Conservation (phyloP, 2,329 filamentous ascomycete species). For the Sporothrix pallida region DNA sequence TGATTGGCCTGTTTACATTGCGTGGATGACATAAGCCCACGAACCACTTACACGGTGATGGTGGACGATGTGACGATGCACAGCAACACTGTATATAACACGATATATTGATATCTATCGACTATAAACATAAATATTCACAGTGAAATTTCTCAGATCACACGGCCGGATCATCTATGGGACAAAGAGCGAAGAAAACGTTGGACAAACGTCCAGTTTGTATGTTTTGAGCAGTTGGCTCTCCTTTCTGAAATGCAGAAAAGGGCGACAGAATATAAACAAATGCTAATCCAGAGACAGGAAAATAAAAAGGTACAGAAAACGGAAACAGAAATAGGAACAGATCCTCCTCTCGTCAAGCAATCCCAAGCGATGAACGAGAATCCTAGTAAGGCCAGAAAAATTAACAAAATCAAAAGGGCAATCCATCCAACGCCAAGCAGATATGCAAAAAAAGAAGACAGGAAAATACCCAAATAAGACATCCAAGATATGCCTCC, state of each 20-base stretch:
- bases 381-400: neutral
- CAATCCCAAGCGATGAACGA: conserved; percentile 14
- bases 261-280: neutral
- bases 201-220: neutral
- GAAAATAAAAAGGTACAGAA: neutral
- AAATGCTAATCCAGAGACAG: neutral
- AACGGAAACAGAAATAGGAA: neutral
- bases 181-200: neutral
- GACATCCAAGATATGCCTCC: conserved; percentile 17
- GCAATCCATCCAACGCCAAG: conserved; percentile 25
- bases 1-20: neutral
- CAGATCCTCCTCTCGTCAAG: conserved; percentile 13
- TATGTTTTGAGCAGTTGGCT: neutral
- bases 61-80: neutral
- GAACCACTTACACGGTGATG: neutral
- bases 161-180: neutral
- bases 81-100: neutral
- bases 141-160: neutral
- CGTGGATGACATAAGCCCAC: neutral
- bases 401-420: neutral
- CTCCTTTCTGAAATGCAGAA: conserved; percentile 9
- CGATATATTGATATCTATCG: too few relatives aligned
- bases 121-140: too few relatives aligned
- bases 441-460: conserved; percentile 23
- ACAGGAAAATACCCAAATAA: neutral